Base-by-base conservation (phyloP, 148 eudicot genomes). In the Linanthus parryae region DNA sequence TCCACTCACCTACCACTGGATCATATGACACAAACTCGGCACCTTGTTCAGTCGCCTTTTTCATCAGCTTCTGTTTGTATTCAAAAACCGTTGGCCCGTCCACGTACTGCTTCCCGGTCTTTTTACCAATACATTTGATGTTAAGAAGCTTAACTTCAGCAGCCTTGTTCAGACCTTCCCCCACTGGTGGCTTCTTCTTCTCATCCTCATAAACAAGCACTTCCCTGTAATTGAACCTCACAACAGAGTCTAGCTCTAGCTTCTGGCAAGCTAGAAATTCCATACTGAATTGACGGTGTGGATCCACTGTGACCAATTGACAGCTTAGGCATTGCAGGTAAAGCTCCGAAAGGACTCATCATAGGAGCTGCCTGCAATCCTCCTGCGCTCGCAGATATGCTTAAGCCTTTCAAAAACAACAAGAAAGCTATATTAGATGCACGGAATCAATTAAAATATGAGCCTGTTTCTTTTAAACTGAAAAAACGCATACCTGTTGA, bases 191-290 rank as follows among this genome's bases (percentile, higher is more conserved):
- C 55, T 75, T 83, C 62, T 68, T 62, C 43, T 41, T 66, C 19
- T 66, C 85, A 30, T 78, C 77, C 60, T 26, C 43, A 45, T 83
- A 78, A 36, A 84, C 85, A 21, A 70, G 58, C 52, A 83, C 81
- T 61, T 81, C 81, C 6, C 76, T 62, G 14, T 66, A 25, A 38
- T 75, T 67, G 58, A 83, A 82, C 42, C 66, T 62, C 23, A 86
- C 31, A 8, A 62, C 44, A 20, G 81, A 59, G 27, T 77, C 82
- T 8, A 87, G 69, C 70, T 73, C 78, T 9, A 87, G 84, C 38
- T 62, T 44, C 91, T 46, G 85, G 84, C 63, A 79, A 59, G 66
- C 75, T 76, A 39, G 94, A 81, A 50, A 88, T 84, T 62, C 96
- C 94, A 70, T 54, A 53, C 33, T 19, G 71, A 70, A 59, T 30